phyloP scores from a whole-genome alignment of 2,329 filamentous ascomycete genomes.

The Rhynchosporium agropyri region DNA sequence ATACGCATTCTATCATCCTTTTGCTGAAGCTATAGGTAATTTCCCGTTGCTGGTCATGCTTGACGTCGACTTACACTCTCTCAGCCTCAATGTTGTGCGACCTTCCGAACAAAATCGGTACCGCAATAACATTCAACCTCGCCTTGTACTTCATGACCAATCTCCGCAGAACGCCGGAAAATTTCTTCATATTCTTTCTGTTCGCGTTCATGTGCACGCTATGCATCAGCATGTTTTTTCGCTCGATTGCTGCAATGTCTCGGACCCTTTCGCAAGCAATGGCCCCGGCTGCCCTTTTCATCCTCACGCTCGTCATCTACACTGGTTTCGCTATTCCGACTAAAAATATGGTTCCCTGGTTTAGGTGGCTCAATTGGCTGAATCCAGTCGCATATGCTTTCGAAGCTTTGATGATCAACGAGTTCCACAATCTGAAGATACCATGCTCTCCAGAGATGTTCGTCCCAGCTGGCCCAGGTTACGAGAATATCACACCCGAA shows the following conservation, averaged over 20 bases:
- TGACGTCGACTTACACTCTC: constrained; percentile 47
- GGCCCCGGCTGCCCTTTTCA: constrained; percentile 53
- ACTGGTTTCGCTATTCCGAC: constrained; percentile 57
- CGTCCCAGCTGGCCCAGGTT: constrained; percentile 34
- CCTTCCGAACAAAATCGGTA: constrained; percentile 79
- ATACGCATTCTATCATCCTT: constrained; percentile 90
- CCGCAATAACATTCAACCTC: constrained; percentile 76
- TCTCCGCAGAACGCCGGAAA: constrained; percentile 69
- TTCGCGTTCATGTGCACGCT: constrained; percentile 74
- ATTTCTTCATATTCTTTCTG: constrained; percentile 86
- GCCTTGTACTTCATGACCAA: constrained; percentile 87
- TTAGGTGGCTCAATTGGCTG: constrained; percentile 66
- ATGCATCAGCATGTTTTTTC: constrained; percentile 85
- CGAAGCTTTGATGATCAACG: constrained; percentile 77
- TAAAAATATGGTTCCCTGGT: constrained; percentile 57
- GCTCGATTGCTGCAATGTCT: constrained; percentile 76
- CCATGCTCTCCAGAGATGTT: constrained; percentile 32
- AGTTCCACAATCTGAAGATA: constrained; percentile 56
- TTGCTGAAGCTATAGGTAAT: constrained; percentile 59
- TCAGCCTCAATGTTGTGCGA: constrained; percentile 59
- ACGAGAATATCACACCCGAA: constrained; percentile 24
- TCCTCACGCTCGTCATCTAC: constrained; percentile 56
- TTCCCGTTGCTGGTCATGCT: no score
- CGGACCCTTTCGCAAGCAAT: constrained; percentile 64
- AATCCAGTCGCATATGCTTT: constrained; percentile 71